Evolutionary conservation across 208 protist species (phyloP).

Genomic region (Perkinsela sp.): DNA sequence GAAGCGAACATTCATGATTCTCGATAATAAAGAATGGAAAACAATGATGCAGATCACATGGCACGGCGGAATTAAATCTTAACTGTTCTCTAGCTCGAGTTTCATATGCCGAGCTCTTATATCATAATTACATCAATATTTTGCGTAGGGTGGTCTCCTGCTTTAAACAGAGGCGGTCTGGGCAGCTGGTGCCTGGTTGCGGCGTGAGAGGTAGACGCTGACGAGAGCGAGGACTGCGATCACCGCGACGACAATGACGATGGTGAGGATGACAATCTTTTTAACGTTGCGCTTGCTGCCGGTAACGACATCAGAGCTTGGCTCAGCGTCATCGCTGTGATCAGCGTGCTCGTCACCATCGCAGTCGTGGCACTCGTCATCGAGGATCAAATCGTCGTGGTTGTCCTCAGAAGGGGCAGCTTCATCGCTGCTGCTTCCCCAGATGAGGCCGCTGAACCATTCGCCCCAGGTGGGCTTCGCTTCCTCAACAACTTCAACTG

Average conservation of each 20-base stretch:
- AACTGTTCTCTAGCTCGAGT: too few relatives aligned
- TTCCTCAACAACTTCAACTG: background rate
- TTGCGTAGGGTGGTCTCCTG: too few relatives aligned
- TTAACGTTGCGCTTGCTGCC: background rate
- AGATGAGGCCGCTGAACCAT: background rate
- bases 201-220: background rate
- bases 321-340: background rate
- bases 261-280: background rate
- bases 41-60: too few relatives aligned
- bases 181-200: too few relatives aligned
- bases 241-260: background rate
- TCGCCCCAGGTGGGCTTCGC: background rate
- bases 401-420: background rate
- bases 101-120: too few relatives aligned
- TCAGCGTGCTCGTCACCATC: background rate
- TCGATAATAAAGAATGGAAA: too few relatives aligned
- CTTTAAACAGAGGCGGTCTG: too few relatives aligned
- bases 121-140: too few relatives aligned
- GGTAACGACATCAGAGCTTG: background rate
- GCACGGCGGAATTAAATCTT: too few relatives aligned
- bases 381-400: background rate
- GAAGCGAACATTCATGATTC: too few relatives aligned
- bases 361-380: background rate
- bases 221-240: background rate
- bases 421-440: background rate